Evolutionary conservation across 164 flowering plant species (phyloP), one percentile per base, ranked within the genome.

Genomic region (Amborella trichopoda): DNA sequence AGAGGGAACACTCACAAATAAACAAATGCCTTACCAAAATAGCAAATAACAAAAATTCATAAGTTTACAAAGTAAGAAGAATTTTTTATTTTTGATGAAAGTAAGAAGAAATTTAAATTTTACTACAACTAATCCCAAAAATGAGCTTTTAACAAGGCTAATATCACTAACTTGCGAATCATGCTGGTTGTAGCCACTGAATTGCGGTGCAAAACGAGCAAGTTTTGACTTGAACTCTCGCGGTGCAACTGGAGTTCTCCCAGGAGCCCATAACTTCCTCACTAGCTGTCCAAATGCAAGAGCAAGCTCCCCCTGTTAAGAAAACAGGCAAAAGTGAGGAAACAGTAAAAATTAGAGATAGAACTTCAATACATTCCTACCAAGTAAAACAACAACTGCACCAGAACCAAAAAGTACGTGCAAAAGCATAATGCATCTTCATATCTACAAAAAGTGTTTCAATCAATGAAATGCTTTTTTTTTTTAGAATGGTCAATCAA

Each of bases 171-270:
- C 97, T 65, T 90, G 94, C 39, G 97, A 85, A 81, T 90, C 97
- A 65, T 90, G 97, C 56, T 85, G 97, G 56, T 79, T 85, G 60
- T 64, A 85, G 25, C 95, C 97, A 62, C 79, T 74, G 53, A 90
- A 90, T 46, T 90, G 94, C 40, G 94, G 95, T 24, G 94, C 86
- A 63, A 90, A 90, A 40, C 71, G 74, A 63, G 83, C 72, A 55
- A 89, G 81, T 48, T 72, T 79, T 26, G 80, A 69, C 64, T 90
- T 90, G 52, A 90, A 90, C 45, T 60, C 25, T 43, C 72, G 68
- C 48, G 97, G 95, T 42, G 81, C 62, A 52, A 85, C 75, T 34
- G 83, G 67, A 49, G 66, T 33, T 60, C 76, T 83, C 53, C 82
- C 83, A 55, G 94, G 88, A 54, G 78, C 73, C 97, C 97, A 85